These are phyloP conservation scores for Chrysoporthe austroafricana DNA, from an alignment of 2,329 filamentous ascomycete species.

Conservation along the genomic window DNA sequence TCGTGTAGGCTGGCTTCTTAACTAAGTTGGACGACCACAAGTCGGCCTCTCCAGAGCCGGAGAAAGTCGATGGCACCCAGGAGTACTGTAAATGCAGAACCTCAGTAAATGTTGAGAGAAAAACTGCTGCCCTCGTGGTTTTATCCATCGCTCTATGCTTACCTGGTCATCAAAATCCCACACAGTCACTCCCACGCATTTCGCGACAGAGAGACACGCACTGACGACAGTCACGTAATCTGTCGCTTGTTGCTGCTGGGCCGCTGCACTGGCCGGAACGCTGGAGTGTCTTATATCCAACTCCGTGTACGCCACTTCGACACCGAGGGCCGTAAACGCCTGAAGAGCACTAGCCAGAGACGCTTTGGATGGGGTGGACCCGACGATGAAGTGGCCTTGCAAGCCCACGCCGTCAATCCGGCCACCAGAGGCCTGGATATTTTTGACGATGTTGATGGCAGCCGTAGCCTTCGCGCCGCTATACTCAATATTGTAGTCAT, in stretches of 20 bases:
- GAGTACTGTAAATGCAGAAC: conserved; percentile 34
- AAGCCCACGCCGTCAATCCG: conserved; percentile 66
- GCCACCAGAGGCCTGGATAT: conserved; percentile 50
- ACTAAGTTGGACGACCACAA: conserved; percentile 41
- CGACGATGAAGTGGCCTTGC: conserved; percentile 63
- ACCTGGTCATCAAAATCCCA: conserved; percentile 47
- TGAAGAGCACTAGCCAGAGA: conserved; percentile 50
- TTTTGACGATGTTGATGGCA: conserved; percentile 49
- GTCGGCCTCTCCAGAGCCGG: conserved; percentile 42
- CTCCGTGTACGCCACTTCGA: conserved; percentile 65
- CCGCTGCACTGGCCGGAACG: conserved; percentile 45
- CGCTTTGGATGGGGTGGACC: conserved; percentile 49
- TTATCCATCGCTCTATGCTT: neutral
- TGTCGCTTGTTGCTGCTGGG: conserved; percentile 49
- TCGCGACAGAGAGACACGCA: conserved; percentile 40
- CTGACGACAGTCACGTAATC: conserved; percentile 48
- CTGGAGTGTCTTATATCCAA: conserved; percentile 56
- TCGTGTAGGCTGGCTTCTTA: conserved; percentile 44
- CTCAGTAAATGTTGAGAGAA: neutral
- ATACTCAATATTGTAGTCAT: conserved; percentile 58
- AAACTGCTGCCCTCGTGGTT: neutral
- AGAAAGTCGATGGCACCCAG: conserved; percentile 44
- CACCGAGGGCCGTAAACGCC: conserved; percentile 53
- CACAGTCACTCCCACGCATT: conserved; percentile 48
- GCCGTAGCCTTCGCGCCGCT: conserved; percentile 50